Conservation (phyloP, 1,284 basidiomycete species). For the Vanrija humicola region DNA sequence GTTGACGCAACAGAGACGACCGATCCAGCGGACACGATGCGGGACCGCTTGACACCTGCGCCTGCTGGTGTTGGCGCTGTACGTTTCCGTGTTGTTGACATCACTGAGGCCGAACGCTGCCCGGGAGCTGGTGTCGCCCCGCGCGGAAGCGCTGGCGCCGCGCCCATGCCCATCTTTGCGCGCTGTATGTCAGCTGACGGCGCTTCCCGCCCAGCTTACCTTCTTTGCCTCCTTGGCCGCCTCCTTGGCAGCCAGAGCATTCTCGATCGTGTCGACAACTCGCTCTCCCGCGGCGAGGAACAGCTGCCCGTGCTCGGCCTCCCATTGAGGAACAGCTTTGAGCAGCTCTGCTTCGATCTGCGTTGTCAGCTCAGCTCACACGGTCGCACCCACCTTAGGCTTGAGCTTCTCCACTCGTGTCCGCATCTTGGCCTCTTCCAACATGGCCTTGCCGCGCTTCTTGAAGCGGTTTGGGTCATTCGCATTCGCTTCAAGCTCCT, state of each 20-base stretch:
- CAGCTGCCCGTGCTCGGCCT: constrained; percentile 66
- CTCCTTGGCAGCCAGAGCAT: constrained; percentile 58
- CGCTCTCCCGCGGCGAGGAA: constrained; percentile 85
- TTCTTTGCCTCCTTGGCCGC: constrained; percentile 72
- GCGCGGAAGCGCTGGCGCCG: constrained; percentile 21
- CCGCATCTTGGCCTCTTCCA: constrained; percentile 95
- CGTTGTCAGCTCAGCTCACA: neutral
- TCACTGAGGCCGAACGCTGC: constrained; percentile 1
- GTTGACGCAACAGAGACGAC: constrained; percentile 8
- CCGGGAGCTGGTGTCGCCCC: constrained; percentile 15
- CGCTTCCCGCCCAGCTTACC: constrained; percentile 27
- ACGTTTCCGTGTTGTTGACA: constrained; percentile 24
- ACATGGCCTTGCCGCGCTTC: constrained; percentile 62
- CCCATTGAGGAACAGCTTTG: constrained; percentile 77
- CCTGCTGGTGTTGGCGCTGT: constrained; percentile 36
- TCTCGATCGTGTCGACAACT: constrained; percentile 73
- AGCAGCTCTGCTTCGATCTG: constrained; percentile 87
- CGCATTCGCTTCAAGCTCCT: constrained; percentile 63
- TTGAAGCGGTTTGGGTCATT: constrained; percentile 46
- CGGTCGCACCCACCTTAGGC: constrained; percentile 65
- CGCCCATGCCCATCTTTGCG: constrained; percentile 22
- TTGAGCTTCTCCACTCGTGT: constrained; percentile 94
- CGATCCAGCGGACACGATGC: constrained; percentile 7
- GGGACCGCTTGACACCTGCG: constrained; percentile 13
- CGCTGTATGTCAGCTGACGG: constrained; percentile 16